Base-by-base conservation (phyloP, 2,329 filamentous ascomycete genomes). In the Neurospora sp. region DNA sequence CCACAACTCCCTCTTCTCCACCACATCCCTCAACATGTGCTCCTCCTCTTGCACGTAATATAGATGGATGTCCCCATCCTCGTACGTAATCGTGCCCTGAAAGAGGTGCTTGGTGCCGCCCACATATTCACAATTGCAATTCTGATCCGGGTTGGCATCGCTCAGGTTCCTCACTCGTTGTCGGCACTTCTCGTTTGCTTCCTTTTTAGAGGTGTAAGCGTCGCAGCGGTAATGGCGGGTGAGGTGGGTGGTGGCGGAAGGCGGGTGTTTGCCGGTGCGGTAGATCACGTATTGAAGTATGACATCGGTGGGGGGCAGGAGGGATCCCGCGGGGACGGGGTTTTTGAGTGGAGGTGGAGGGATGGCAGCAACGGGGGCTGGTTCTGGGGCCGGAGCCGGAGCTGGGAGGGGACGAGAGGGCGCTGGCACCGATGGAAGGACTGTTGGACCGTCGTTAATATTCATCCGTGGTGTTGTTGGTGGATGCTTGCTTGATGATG, bases 381-480 rank as follows among this genome's bases (percentile, higher is more conserved):
- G 23, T 23, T 52, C 43, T 52, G 43, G 46, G n/a, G 23, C 52
- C 5, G 1, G 1, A 17, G 23, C 33, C 23, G 23, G 23, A 28
- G 28, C 23, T 28, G 52, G 52, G 8, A 17, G 3, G 3, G 17
- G 7, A 28, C 2, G 23, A 33, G 13, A 15, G 52, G 28, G 23
- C 1, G 28, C 0, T 58, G 1, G 1, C 23, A 1, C 13, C 11
- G 1, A 1, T 17, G 52, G 23, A 0, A 4, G 19, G 23, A 2
- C 1, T 58, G 1, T 9, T 58, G 3, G 19, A 6, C 2, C n/a
- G n/a, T n/a, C 2, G 43, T 1, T 2, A 1, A 23, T 23, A 0
- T 23, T 52, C 10, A 23, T 17, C 17, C 6, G 11, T 7, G 23
- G 6, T 28, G 28, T 23, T 58, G 23, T 7, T 7, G 23, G 52